These are phyloP conservation scores for Calocera viscosa DNA, from an alignment of 768 basidiomycete species.

Conservation along the genomic window DNA sequence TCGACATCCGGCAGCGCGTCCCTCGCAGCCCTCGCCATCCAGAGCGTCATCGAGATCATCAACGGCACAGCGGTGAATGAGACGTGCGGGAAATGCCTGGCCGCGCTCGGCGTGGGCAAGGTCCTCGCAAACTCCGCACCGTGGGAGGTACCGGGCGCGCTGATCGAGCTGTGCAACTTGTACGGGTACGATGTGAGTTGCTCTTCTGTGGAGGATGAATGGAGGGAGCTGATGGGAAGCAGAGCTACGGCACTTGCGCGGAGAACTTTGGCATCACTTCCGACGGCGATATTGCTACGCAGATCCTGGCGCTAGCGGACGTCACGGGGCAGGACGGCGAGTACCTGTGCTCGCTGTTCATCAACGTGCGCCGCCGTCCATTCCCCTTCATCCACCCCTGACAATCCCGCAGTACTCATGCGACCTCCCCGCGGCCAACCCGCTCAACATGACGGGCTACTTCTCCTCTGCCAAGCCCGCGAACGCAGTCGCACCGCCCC, in stretches of 20 bases:
- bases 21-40: slow-evolving; percentile 10
- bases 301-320: slow-evolving; percentile 13
- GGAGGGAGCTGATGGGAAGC: not conserved
- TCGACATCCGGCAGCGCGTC: slow-evolving; percentile 12
- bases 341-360: not conserved
- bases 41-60: slow-evolving; percentile 10
- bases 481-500: slow-evolving; percentile 42
- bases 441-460: slow-evolving; percentile 53
- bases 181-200: slow-evolving; percentile 11
- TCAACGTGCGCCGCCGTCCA: not conserved
- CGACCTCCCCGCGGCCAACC: slow-evolving; percentile 43
- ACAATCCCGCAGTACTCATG: slow-evolving; percentile 25
- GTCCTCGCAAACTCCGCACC: slow-evolving; percentile 12
- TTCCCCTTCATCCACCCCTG: not conserved
- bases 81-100: slow-evolving; percentile 13
- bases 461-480: slow-evolving; percentile 63
- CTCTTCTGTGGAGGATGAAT: not conserved
- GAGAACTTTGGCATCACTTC: slow-evolving; percentile 13
- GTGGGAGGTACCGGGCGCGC: slow-evolving; percentile 14
- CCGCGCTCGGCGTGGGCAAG: slow-evolving; percentile 11
- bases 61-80: not conserved
- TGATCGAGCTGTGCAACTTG: slow-evolving; percentile 14
- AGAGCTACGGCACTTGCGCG: slow-evolving; percentile 15
- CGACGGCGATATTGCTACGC: slow-evolving; percentile 15
- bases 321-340: slow-evolving; percentile 14